Evolutionary conservation across 345 rosid genomes (phyloP), one percentile per base, ranked within the genome.

Genomic region (Citrus australasica): DNA sequence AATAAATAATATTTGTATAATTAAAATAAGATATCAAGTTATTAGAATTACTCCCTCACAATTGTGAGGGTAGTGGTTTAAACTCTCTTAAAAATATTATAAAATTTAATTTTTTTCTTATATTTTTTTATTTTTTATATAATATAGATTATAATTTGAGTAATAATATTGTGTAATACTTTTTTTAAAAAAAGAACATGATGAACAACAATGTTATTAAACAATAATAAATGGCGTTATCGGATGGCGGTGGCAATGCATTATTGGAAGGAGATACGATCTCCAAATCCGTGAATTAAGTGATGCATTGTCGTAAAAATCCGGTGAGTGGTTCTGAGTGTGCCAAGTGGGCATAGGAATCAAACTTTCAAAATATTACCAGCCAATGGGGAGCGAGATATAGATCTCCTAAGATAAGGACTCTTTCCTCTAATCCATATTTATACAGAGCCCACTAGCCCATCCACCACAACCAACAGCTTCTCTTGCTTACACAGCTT

Each of bases 191-290:
- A 32, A 4, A 32, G 35, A 33, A 33, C 6, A 33, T 0, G 2
- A 7, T 2, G 46, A 40, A 9, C 46, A 9, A 40, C 46, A 40
- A 40, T 9, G 46, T 9, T 9, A 9, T 42, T 9, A 2, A 42
- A 42, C 48, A 2, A 2, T 42, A 37, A 10, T 5, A 17, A 70
- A 82, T 68, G 72, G 79, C 13, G 63, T 33, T 28, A 81, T 81
- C 83, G 75, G 21, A 67, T 71, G 33, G 30, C 24, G 30, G 76
- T 84, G 80, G 76, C 84, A 33, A 9, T 9, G 30, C 11, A 53
- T 70, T 14, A 82, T 79, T 82, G 80, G 82, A 10, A 2, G 3
- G 35, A 37, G 37, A 55, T 5, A 1, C 2, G 37, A 46, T 24
- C 14, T 56, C 17, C 9, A 30, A 51, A 40, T 3, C 53, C 6